Evolutionary conservation across 495 filamentous ascomycete species (phyloP).

Genomic region (Aspergillus cavernicola): DNA sequence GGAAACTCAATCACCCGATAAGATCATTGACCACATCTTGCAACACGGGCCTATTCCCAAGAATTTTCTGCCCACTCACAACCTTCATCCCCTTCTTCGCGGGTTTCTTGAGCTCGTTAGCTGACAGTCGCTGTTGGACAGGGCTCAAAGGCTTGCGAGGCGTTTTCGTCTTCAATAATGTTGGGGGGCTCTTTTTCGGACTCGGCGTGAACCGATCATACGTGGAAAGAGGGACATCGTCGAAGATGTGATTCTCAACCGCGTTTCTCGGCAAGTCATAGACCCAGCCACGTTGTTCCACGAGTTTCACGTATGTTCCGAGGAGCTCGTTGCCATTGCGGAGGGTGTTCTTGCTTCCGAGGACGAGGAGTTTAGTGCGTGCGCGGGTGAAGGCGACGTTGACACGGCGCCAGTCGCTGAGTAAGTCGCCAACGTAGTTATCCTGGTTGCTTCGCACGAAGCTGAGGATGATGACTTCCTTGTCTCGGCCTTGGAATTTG

Average conservation of each 20-base stretch:
- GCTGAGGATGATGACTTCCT: slow-evolving; percentile 80
- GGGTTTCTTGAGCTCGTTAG: slow-evolving; percentile 28
- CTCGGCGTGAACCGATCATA: slow-evolving; percentile 13
- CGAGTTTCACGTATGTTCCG: slow-evolving; percentile 66
- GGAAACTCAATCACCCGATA: slow-evolving; percentile 22
- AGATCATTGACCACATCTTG: slow-evolving; percentile 54
- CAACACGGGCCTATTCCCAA: slow-evolving; percentile 46
- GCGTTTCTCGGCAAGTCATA: slow-evolving; percentile 63
- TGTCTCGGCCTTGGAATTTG: slow-evolving; percentile 93
- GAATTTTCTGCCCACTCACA: slow-evolving; percentile 30
- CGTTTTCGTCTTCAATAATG: slow-evolving; percentile 11
- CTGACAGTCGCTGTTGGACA: slow-evolving; percentile 23
- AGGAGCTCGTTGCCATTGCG: slow-evolving; percentile 70
- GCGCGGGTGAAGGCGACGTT: slow-evolving; percentile 95
- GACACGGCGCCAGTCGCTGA: slow-evolving; percentile 88
- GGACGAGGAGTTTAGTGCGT: slow-evolving; percentile 80
- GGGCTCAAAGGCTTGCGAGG: slow-evolving; percentile 37
- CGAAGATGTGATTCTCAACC: slow-evolving; percentile 64
- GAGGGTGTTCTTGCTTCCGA: slow-evolving; percentile 77
- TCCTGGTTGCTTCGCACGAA: slow-evolving; percentile 83
- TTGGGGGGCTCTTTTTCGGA: slow-evolving; percentile 24
- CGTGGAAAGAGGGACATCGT: slow-evolving; percentile 25
- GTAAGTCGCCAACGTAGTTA: slow-evolving; percentile 75
- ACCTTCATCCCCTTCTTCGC: slow-evolving; percentile 38
- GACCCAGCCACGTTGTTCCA: slow-evolving; percentile 70